Evolutionary conservation across 176 grass and related monocot species (phyloP), one percentile per base, ranked within the genome.

Genomic region (Neostapfia colusana): DNA sequence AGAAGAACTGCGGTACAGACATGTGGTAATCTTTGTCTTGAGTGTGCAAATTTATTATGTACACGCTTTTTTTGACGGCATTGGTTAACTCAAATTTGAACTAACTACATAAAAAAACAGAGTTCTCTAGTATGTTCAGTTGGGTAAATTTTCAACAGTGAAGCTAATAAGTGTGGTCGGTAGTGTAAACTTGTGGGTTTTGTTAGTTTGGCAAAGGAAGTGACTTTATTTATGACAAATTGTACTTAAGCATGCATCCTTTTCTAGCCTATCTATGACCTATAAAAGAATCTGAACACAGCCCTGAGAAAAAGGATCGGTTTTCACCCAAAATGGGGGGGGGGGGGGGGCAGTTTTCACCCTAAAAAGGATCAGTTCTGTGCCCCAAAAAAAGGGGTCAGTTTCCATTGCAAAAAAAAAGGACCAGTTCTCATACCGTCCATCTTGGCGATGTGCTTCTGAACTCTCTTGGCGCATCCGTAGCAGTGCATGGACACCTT

Each of bases 401-500:
- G n/a, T n/a, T n/a, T n/a, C n/a, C n/a, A n/a, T n/a, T n/a, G n/a
- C n/a, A n/a, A n/a, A n/a, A n/a, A n/a, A n/a, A n/a, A n/a, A 1
- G 8, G 46, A 49, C 18, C 46, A 49, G 46, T 18, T 81, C 10
- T n/a, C 76, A 21, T 90, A 94, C 95, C 95, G 85, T 94, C 91
- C 95, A 98, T 94, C 84, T 92, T 98, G 61, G 95, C 86, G 67
- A 97, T 93, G 87, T 97, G 95, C 86, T 93, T 97, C 86, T 97
- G 80, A 42, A 97, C 89, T 69, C 92, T 93, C 79, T 70, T 97
- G 56, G 91, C 91, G 5, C 95, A 97, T 31, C 95, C 95, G 38
- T 86, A 84, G 84, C 95, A 97, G 74, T 97, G 95, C 95, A 97
- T 97, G 63, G 87, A 93, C 77, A 97, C 95, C 85, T 79, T 93